Evolutionary conservation across 2,329 filamentous ascomycete species (phyloP).

Genomic region (Westerdykella aurantiaca): DNA sequence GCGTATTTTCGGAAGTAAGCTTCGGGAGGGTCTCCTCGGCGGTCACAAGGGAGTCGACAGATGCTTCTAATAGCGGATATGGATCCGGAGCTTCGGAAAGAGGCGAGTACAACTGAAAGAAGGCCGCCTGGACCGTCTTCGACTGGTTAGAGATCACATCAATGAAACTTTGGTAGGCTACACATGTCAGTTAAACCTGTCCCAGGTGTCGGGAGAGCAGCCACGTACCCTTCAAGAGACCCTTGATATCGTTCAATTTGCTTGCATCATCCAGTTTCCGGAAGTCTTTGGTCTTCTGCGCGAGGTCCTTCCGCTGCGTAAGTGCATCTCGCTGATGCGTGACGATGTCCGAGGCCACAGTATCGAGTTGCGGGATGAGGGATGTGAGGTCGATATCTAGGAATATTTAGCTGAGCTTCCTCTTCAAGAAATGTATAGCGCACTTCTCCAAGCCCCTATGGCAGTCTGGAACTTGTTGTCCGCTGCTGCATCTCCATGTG

Average conservation of each 20-base stretch:
- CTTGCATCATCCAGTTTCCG: conserved; percentile 83
- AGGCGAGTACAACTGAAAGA: conserved; percentile 86
- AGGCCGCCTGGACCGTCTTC: conserved; percentile 87
- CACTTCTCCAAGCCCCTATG: conserved; percentile 94
- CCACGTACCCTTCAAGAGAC: conserved; percentile 68
- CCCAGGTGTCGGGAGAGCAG: background rate
- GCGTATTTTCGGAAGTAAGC: conserved; percentile 79
- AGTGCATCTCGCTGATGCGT: conserved; percentile 91
- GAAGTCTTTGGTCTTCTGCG: conserved; percentile 99
- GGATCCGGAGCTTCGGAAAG: conserved; percentile 94
- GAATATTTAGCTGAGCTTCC: conserved; percentile 13
- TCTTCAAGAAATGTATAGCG: conserved; percentile 11
- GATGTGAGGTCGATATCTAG: conserved; percentile 80
- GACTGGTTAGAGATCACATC: conserved; percentile 94
- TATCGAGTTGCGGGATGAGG: conserved; percentile 79
- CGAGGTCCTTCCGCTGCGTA: conserved; percentile 90
- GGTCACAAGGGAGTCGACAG: conserved; percentile 85
- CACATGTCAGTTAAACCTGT: conserved; percentile 14
- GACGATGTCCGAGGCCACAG: conserved; percentile 91
- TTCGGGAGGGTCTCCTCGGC: conserved; percentile 90
- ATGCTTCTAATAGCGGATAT: conserved; percentile 92
- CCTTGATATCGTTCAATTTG: conserved; percentile 85
- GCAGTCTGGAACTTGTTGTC: conserved; percentile 96
- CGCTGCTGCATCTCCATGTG: conserved; percentile 29
- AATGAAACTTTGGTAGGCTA: conserved; percentile 95